Conservation (phyloP, 2,329 filamentous ascomycete species). For the Venturia carpophila region DNA sequence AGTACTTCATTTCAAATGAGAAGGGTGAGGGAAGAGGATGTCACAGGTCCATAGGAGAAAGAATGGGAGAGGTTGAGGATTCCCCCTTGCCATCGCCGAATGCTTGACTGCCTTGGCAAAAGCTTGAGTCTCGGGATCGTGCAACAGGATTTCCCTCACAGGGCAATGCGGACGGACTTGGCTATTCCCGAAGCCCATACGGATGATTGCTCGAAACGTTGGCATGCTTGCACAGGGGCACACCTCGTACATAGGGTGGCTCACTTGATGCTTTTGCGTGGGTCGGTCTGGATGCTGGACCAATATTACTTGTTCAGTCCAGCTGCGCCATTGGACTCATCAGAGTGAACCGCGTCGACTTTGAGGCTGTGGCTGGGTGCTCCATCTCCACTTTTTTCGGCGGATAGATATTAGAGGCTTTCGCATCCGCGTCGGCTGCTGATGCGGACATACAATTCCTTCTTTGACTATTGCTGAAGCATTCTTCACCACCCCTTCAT, state of each 20-base stretch:
- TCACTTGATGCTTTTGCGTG: not conserved
- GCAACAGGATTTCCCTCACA: not conserved
- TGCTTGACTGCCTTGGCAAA: slow-evolving; percentile 5
- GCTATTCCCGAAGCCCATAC: not conserved
- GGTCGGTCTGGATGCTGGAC: not conserved
- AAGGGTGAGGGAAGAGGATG: not conserved
- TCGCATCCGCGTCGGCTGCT: not conserved
- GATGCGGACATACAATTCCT: not conserved
- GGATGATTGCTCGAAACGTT: not conserved
- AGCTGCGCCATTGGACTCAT: not conserved
- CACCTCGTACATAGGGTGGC: not conserved
- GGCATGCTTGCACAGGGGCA: not conserved
- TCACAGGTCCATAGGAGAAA: too few species aligned
- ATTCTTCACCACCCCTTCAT: not conserved
- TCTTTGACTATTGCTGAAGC: not conserved
- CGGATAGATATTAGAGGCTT: not conserved
- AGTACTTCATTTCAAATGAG: too few species aligned
- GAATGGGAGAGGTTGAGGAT: too few species aligned
- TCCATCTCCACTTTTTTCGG: not conserved
- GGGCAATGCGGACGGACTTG: not conserved
- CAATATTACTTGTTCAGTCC: not conserved
- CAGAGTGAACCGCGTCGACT: not conserved
- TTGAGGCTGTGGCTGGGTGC: slow-evolving; percentile 3
- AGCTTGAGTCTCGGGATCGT: not conserved
- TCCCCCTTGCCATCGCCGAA: not conserved